A percentile compares a stretch with the other conserved stretches of the same genome.
These are phyloP conservation scores for Meyerozyma athensensis DNA, from an alignment of 1,139 yeast species.

Conservation along the genomic window DNA sequence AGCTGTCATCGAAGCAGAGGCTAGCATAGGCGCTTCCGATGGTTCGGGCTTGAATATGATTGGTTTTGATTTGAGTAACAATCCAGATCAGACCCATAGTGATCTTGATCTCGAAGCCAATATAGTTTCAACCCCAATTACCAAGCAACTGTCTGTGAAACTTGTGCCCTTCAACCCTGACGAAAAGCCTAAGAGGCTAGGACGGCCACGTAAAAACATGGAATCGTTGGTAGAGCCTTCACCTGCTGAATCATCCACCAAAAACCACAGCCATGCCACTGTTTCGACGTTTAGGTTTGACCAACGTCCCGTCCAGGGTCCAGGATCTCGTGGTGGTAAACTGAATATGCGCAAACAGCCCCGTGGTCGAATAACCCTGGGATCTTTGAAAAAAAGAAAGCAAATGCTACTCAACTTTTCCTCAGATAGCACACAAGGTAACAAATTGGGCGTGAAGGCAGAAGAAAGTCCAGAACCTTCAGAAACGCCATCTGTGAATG, in stretches of 20 bases:
- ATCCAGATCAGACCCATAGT: too few species aligned
- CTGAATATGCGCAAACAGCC: conserved; percentile 17
- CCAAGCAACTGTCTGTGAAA: too few species aligned
- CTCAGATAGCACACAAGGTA: background rate
- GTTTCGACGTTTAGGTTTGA: conserved; percentile 36
- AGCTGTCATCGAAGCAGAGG: background rate
- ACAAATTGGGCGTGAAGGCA: background rate
- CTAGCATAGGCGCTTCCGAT: background rate
- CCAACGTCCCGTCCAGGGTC: conserved; percentile 36
- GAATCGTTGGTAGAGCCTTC: conserved; percentile 1
- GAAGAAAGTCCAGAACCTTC: too few species aligned
- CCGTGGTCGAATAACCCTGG: conserved; percentile 27
- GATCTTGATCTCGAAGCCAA: too few species aligned
- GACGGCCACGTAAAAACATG: conserved; percentile 6
- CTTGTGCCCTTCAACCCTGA: conserved; percentile 5
- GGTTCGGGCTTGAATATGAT: background rate
- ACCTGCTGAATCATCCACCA: background rate
- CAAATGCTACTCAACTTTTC: conserved; percentile 6
- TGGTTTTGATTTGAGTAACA: background rate
- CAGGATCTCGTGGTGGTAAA: conserved; percentile 43
- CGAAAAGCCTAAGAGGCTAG: conserved; percentile 6
- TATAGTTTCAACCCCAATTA: too few species aligned
- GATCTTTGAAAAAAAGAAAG: conserved; percentile 18
- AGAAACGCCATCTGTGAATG: too few species aligned
- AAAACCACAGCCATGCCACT: conserved; percentile 14